Conservation (phyloP, 768 basidiomycete genomes). For the Goffeauzyma gilvescens region DNA sequence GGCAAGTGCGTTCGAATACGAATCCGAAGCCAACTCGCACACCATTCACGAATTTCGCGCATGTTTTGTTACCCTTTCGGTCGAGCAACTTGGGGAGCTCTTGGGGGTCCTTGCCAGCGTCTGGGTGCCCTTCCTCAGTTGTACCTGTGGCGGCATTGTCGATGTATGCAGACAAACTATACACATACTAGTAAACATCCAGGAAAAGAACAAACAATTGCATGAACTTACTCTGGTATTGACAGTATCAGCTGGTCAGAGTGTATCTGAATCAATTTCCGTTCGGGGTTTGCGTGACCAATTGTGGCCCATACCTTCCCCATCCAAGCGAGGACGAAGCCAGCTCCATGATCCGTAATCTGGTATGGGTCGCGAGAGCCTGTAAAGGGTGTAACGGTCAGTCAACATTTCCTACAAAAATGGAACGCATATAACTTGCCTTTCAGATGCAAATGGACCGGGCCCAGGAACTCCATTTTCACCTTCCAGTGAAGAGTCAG, state of each 20-base stretch:
- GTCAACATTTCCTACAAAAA: neutral
- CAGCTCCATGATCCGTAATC: constrained; percentile 52
- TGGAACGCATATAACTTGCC: constrained; percentile 36
- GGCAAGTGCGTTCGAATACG: constrained; percentile 63
- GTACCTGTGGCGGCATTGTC: constrained; percentile 30
- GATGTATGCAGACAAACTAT: constrained; percentile 21
- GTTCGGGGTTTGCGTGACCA: constrained; percentile 49
- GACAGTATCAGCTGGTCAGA: constrained; percentile 65
- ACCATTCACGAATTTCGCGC: constrained; percentile 65
- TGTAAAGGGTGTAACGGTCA: constrained; percentile 27
- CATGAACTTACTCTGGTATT: constrained; percentile 56
- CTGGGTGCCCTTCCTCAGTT: constrained; percentile 1
- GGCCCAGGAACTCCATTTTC: constrained; percentile 42
- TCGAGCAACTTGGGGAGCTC: constrained; percentile 14
- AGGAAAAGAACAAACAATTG: neutral
- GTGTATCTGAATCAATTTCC: constrained; percentile 61
- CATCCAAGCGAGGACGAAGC: constrained; percentile 69
- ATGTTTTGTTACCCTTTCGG: constrained; percentile 43
- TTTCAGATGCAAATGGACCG: constrained; percentile 69
- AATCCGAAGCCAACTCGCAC: constrained; percentile 73
- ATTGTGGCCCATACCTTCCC: constrained; percentile 54
- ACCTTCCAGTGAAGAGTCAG: constrained; percentile 62
- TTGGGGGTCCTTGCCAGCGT: constrained; percentile 9
- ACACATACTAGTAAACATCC: neutral
- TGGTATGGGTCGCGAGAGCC: constrained; percentile 67